Base-by-base conservation (phyloP, 495 filamentous ascomycete genomes). In the Echria macrotheca region DNA sequence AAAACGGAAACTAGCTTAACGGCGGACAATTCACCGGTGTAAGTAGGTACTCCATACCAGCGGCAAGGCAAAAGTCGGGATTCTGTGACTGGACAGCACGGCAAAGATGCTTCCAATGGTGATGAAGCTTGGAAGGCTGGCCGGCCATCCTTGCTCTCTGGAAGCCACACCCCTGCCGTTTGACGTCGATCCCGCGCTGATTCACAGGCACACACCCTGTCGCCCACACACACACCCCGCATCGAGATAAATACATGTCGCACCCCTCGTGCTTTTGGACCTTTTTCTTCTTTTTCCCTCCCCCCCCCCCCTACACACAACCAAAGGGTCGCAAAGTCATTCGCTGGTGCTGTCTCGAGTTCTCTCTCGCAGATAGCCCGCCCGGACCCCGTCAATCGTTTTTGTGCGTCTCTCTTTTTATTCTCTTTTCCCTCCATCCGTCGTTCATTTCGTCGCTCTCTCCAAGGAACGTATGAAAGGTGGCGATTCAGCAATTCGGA, bases 301-400 rank as follows among this genome's bases (percentile, higher is more conserved):
- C 61, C 59, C 58, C 62, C 66, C 63, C 63, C 61, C 61, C 38
- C 59, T 44, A 64, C 64, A 68, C 73, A 74, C 70, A 74, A 72
- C 65, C 65, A 61, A 65, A 69, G 72, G 73, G 73, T 72, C 73
- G 71, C 72, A 75, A 76, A 76, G 56, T 55, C 58, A 59, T 52
- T 60, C 53, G 56, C 55, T 55, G 59, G 66, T 69, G 64, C 63
- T 73, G 61, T 74, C 66, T 69, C 63, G 50, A 58, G 35, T 44
- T 60, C 57, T 62, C 60, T 66, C 60, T 65, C 57, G 62, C 63
- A 61, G 60, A 70, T 68, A 71, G 49, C 57, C 66, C 58, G 59
- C 73, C 73, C 69, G 73, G 72, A 64, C 73, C 70, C 66, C 60
- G 69, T 68, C 66, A 74, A 67, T 74, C 66, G 33, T 68, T 57